Evolutionary conservation across 352 stramenopile genomes (phyloP).

Genomic region (Globisporangium iwayamae): DNA sequence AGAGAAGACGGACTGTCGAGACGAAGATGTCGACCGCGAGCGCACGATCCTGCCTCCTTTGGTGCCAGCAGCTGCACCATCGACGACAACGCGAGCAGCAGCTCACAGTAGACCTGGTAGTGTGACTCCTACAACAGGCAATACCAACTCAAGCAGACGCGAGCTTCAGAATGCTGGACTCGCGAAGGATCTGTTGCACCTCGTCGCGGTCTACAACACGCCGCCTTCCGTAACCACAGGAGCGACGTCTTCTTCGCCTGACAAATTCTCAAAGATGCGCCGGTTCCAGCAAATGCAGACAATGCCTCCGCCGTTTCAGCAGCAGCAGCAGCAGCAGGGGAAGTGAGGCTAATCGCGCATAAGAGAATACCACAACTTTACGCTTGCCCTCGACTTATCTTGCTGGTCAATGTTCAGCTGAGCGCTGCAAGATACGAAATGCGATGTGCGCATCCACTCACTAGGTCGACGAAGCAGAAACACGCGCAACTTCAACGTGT

Average conservation of each 20-base stretch:
- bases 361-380: background rate
- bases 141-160: constrained; percentile 12
- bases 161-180: constrained; percentile 41
- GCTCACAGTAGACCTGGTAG: constrained; percentile 1
- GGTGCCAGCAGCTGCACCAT: background rate
- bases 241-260: constrained; percentile 7
- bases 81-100: constrained; percentile 5
- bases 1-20: constrained; percentile 21
- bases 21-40: constrained; percentile 23
- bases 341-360: background rate
- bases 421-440: too few species aligned
- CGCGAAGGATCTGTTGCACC: constrained; percentile 53
- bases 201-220: constrained; percentile 52
- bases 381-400: too few species aligned
- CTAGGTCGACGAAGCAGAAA: background rate
- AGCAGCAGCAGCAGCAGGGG: constrained; percentile 8
- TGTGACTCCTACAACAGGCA: background rate
- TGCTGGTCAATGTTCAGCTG: too few species aligned
- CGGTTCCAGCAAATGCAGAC: constrained; percentile 17
- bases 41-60: constrained; percentile 15
- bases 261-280: constrained; percentile 17
- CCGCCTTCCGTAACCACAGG: background rate
- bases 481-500: constrained; percentile 8
- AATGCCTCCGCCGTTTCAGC: background rate
- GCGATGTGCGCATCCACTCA: background rate